Evolutionary conservation across 495 filamentous ascomycete species (phyloP), one percentile per base, ranked within the genome.

Genomic region (Alectoria sarmentosa): DNA sequence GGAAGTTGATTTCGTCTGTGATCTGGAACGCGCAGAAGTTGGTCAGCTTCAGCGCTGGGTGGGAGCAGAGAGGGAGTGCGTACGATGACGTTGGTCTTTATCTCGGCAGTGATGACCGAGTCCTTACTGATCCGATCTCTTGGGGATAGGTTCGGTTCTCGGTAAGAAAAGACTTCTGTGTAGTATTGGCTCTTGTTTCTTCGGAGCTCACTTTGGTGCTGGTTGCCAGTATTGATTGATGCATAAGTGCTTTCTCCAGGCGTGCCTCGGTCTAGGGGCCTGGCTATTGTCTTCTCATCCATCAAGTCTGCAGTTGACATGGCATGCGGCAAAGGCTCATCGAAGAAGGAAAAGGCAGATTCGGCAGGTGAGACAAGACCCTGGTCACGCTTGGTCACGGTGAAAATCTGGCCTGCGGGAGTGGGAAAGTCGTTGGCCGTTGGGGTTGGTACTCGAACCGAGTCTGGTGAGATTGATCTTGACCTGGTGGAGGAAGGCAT

Each of bases 51-150:
- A 41, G 7, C n/a, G n/a, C 11, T 21, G 14, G 14, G 17, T 14
- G 28, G 13, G 5, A 69, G 37, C 62, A 63, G 37, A 65, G 52
- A 57, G 30, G 11, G 3, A 4, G 11, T 26, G 76, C 86, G 69
- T 79, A 92, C 91, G 72, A 87, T 89, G 42, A 85, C 83, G 72
- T 94, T 96, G n/a, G 90, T 90, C 70, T 84, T 87, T 38, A 98
- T 74, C 72, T 96, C 91, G 42, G 87, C 89, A 62, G 90, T 80
- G 61, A 96, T 82, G 60, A 88, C 78, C 23, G 90, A 86, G 65
- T 92, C 83, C 65, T 82, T 84, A 21, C 75, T 73, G 28, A 90
- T 75, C 37, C 83, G 79, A 54, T 88, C 83, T 63, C 78, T 78
- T 14, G 83, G 80, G 14, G 82, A 77, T n/a, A 76, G 69, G 62